A percentile compares a stretch with the other conserved stretches of the same genome.
Conservation (phyloP, 1,284 basidiomycete species). For the Flammula alnicola region DNA sequence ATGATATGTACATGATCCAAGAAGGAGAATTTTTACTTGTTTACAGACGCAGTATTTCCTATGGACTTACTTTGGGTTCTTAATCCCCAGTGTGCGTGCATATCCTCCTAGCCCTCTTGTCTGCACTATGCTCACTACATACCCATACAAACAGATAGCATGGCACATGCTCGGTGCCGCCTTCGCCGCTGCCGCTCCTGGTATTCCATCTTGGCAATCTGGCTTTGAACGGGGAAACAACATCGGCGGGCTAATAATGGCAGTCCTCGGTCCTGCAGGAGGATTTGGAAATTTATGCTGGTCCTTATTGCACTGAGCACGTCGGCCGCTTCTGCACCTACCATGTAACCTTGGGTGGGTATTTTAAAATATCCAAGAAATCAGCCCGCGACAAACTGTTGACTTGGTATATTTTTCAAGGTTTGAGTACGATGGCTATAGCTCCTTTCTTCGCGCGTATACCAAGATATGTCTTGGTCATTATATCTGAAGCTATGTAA, state of each 20-base stretch:
- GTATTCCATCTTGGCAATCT: conserved; percentile 61
- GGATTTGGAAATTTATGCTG: conserved; percentile 58
- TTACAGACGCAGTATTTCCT: conserved; percentile 57
- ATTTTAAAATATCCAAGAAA: no score
- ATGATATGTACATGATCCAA: no score
- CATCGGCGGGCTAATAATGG: conserved; percentile 60
- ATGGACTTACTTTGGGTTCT: conserved; percentile 69
- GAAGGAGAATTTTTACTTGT: no score
- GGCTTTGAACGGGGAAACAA: conserved; percentile 59
- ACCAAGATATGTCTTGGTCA: conserved; percentile 70
- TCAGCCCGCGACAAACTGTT: no score
- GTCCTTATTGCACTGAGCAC: conserved; percentile 52
- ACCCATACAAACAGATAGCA: conserved; percentile 43
- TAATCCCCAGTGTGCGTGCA: conserved; percentile 56
- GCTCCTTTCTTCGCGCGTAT: conserved; percentile 56
- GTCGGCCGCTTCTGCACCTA: conserved; percentile 67
- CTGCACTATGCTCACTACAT: background rate
- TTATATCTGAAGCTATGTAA: conserved; percentile 75
- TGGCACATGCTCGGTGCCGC: conserved; percentile 69
- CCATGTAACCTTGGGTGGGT: conserved; percentile 79
- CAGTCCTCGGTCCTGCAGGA: conserved; percentile 52
- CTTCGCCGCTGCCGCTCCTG: conserved; percentile 59
- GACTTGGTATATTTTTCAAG: conserved; percentile 28
- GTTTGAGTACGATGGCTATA: conserved; percentile 74
- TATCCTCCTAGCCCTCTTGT: background rate